phyloP scores from a whole-genome alignment of 2,329 filamentous ascomycete genomes.

The Cytospora chrysosperma region DNA sequence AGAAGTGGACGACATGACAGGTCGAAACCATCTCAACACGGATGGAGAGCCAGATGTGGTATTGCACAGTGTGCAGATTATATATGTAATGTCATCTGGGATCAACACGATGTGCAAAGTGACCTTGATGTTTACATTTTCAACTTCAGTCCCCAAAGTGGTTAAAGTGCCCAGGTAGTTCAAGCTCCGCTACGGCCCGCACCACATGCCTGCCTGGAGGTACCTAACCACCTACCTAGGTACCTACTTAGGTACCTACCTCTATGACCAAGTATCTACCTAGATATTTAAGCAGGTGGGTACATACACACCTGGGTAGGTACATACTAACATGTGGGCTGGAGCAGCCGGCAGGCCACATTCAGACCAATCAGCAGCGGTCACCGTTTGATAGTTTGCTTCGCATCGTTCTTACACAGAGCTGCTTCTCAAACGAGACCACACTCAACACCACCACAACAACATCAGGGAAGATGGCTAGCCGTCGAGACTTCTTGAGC shows the following conservation, averaged over 20 bases:
- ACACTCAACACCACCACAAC: slow-evolving; percentile 1
- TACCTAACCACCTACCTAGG: not conserved
- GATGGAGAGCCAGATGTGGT: not conserved
- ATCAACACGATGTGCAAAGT: not conserved
- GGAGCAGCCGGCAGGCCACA: not conserved
- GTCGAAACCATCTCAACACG: not conserved
- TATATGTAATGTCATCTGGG: not conserved
- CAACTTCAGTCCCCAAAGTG: not conserved
- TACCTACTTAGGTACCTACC: too few relatives aligned
- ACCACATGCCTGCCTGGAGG: not conserved
- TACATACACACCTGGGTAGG: too few relatives aligned
- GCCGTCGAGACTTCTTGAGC: slow-evolving; percentile 80
- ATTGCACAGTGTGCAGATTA: not conserved
- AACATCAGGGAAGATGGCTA: slow-evolving; percentile 44
- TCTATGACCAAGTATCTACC: too few relatives aligned
- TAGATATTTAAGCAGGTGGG: too few relatives aligned
- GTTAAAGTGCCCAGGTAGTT: not conserved
- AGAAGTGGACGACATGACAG: not conserved
- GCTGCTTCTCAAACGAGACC: not conserved
- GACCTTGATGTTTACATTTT: not conserved
- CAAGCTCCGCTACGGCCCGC: not conserved
- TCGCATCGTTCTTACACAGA: not conserved
- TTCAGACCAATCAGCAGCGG: not conserved
- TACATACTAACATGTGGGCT: not conserved
- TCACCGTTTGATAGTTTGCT: not conserved